Evolutionary conservation across 345 rosid species (phyloP), one percentile per base, ranked within the genome.

Genomic region (Citrus inodora): DNA sequence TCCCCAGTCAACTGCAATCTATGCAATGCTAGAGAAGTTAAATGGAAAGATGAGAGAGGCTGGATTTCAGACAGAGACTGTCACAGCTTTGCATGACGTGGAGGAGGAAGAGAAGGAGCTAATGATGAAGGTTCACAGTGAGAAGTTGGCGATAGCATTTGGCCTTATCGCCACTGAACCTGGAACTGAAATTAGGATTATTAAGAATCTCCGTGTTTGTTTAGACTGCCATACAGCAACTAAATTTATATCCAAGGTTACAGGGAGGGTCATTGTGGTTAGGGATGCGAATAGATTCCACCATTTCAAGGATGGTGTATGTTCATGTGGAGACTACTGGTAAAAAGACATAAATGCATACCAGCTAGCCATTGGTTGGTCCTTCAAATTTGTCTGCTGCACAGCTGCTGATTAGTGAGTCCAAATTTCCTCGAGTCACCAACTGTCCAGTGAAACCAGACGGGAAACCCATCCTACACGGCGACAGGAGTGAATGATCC

Each of bases 291-390:
- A 89, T 81, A 84, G 98, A 65, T 92, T 93, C 83, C 97, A 92
- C 81, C 98, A 90, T 73, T 93, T 93, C 82, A 80, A 87, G 82
- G 92, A 88, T 53, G 98, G 98, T 19, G 71, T 83, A 59, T 92
- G 97, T 75, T 89, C 98, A 69, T 93, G 98, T 74, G 91, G 91
- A 83, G 98, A 93, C 76, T 92, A 90, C 70, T 90, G 97, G 95
- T 93, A 84, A 85, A 75, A 76, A 58, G 48, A 6, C 68, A 17
- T 4, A 65, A 65, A 22, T 68, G 32, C 30, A 68, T n/a, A 13
- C 53, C 30, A n/a, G 56, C 2, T 68, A 4, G 30, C 71, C 51
- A 46, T 46, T 46, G 9, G 16, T 4, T 6, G 27, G 71, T 67
- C 71, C 53, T 38, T 30, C 53, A 38, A 40, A 38, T n/a, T 68